Percentiles rank a stretch among this genome's conserved stretches.
Conservation (phyloP, 805 yeast genomes). For the Blastobotrys peoriensis region DNA sequence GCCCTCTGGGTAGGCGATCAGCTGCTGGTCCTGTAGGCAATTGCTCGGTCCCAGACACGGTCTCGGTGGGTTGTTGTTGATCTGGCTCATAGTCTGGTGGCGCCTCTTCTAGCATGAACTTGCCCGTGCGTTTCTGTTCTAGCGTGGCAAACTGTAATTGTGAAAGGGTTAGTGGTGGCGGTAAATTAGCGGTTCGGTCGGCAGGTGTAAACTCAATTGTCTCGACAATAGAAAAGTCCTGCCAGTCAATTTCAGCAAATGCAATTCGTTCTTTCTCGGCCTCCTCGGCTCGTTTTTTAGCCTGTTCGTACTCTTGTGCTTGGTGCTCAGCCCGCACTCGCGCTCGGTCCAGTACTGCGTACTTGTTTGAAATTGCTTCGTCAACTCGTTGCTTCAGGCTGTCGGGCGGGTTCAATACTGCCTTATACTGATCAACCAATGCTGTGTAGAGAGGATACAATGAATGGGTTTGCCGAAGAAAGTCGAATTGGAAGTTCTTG, state of each 20-base stretch:
- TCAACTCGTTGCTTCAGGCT: slow-evolving; percentile 21
- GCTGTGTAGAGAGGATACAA: slow-evolving; percentile 45
- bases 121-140: slow-evolving; percentile 40
- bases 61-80: slow-evolving; percentile 6
- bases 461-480: slow-evolving; percentile 55
- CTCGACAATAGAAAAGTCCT: slow-evolving; percentile 67
- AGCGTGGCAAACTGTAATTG: slow-evolving; percentile 60
- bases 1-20: neutral
- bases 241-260: slow-evolving; percentile 83
- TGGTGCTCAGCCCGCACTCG: slow-evolving; percentile 52
- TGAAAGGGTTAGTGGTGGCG: slow-evolving; percentile 45
- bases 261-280: slow-evolving; percentile 42
- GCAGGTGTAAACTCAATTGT: slow-evolving; percentile 57
- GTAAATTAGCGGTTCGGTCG: slow-evolving; percentile 42
- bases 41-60: neutral
- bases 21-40: neutral
- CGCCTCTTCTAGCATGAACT: slow-evolving; percentile 36
- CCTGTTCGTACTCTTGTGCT: slow-evolving; percentile 33
- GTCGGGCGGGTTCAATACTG: slow-evolving; percentile 28
- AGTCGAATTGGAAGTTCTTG: slow-evolving; percentile 55
- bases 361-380: slow-evolving; percentile 28
- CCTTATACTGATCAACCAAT: slow-evolving; percentile 52
- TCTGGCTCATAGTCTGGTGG: slow-evolving; percentile 34
- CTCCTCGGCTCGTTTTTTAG: slow-evolving; percentile 31
- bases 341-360: slow-evolving; percentile 41